Base-by-base conservation (phyloP, 2,329 filamentous ascomycete species). In the Diaporthe humulicola region DNA sequence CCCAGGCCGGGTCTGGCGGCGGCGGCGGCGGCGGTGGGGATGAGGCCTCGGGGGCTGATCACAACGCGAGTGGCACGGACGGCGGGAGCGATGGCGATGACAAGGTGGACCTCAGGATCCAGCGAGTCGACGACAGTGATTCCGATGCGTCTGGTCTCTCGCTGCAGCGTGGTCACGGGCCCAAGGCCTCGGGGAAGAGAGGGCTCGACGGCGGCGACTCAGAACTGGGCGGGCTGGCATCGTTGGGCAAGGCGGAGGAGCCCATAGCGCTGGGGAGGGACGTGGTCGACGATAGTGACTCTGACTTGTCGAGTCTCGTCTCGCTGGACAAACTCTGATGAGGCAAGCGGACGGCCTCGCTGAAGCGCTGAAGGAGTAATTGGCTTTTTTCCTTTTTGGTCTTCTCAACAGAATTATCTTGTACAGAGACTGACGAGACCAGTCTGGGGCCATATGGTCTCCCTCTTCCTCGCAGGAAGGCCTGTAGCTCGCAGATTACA, bases 21-120 rank as follows among this genome's bases (percentile, higher is more conserved):
- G 74, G 78, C 10, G 74, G 76, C 7, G 70, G 57, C 28, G 75
- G 80, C 25, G 79, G 80, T n/a, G 79, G 80, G 40, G 80, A 81
- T 17, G 64, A 25, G 60, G 79, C 80, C 58, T 19, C 25, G 71
- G 58, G 76, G 38, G 22, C 48, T 56, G 14, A 72, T 50, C 74
- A 76, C 61, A 12, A 71, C 66, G 38, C 77, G 77, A 54, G 81
- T 78, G 17, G 79, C 74, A 10, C 84, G 80, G 38, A 80, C 79
- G 38, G 45, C 7, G 42, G 52, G 66, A 61, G 38, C 5, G 45
- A 50, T 17, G 64, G 61, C 19, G 73, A 69, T 38, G 69, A 28
- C 15, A 30, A 58, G n/a, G 56, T 58, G 19, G 30, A 50, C n/a
- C 61, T 70, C 33, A 74, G 67, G 40, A 66, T 74, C 14, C 73